Base-by-base conservation (phyloP, 805 yeast genomes). In the Metschnikowia picachoensis region DNA sequence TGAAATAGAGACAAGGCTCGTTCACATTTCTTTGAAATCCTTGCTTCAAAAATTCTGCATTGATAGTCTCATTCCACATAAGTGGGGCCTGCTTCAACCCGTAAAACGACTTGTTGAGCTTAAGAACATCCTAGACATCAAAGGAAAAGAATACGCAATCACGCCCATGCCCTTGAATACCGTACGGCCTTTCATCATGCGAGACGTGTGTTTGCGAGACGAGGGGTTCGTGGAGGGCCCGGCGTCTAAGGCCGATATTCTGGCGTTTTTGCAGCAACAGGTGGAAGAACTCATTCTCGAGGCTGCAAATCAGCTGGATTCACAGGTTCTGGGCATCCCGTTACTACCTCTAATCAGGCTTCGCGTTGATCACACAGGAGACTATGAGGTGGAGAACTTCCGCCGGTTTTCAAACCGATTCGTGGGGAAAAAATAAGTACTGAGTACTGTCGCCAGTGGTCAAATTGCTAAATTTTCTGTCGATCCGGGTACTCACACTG, bases 371-470 rank as follows among this genome's bases (percentile, higher is more conserved):
- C 92, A 92, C 56, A 73, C 87, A 17, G 96, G 95, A 1, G 96
- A 91, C 4, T 92, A 79, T 58, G 96, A 90, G 55, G 89, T 94
- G 14, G 98, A 91, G 58, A 92, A 91, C 59, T 87, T 96, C 0
- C 73, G 95, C 43, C 69, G 97, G 51, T 88, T 94, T 52, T 88
- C 97, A 13, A 89, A 91, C 59, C 71, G 88, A 57, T 94, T 92
- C 71, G 95, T 87, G 6, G 97, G 96, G 0, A 74, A 74, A 50
- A 94, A n/a, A n/a, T n/a, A n/a, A n/a, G n/a, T n/a, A n/a, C n/a
- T n/a, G n/a, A n/a, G n/a, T n/a, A n/a, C n/a, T n/a, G n/a, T n/a
- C n/a, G n/a, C n/a, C n/a, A n/a, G n/a, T n/a, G n/a, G n/a, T n/a
- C n/a, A n/a, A n/a, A n/a, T n/a, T n/a, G n/a, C n/a, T n/a, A n/a